Conservation (phyloP, 2,329 filamentous ascomycete genomes). For the Arthrobotrys musiformis region DNA sequence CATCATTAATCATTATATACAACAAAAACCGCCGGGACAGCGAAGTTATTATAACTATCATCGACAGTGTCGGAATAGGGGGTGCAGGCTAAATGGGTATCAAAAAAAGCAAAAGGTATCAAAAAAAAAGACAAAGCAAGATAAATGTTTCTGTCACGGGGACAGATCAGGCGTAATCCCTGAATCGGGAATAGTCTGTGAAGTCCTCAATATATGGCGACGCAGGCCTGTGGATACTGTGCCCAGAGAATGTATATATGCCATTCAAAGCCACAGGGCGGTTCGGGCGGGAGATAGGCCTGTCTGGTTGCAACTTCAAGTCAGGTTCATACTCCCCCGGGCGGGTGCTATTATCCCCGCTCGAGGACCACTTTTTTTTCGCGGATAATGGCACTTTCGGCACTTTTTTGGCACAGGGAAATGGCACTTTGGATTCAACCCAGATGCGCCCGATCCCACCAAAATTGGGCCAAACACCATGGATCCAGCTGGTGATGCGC, state of each 20-base stretch:
- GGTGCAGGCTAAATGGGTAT: constrained; percentile 43
- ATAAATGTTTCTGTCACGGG: not conserved
- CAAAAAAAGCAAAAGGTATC: constrained; percentile 13
- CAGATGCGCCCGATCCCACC: not conserved
- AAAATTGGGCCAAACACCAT: too few relatives aligned
- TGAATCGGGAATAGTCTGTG: constrained; percentile 30
- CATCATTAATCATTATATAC: constrained; percentile 44
- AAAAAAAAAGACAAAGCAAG: constrained; percentile 2
- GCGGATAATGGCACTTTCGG: not conserved
- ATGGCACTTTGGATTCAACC: constrained; percentile 4
- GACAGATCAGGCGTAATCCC: constrained; percentile 24
- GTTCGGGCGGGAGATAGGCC: not conserved
- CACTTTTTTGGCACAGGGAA: not conserved
- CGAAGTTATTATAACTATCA: constrained; percentile 12
- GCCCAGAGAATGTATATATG: not conserved
- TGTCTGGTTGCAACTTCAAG: constrained; percentile 24
- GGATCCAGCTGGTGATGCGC: not conserved
- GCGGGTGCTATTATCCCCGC: constrained; percentile 8
- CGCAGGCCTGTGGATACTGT: not conserved
- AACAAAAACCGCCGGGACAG: not conserved
- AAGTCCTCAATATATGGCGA: constrained; percentile 34
- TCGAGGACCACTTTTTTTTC: not conserved
- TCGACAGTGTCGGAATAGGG: too few relatives aligned
- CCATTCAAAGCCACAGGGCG: not conserved
- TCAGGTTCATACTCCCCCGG: constrained; percentile 33